Percentiles rank a stretch among this genome's conserved stretches.
Evolutionary conservation across 176 grass and related monocot genomes (phyloP).

Genomic region (Zoysia pacifica): DNA sequence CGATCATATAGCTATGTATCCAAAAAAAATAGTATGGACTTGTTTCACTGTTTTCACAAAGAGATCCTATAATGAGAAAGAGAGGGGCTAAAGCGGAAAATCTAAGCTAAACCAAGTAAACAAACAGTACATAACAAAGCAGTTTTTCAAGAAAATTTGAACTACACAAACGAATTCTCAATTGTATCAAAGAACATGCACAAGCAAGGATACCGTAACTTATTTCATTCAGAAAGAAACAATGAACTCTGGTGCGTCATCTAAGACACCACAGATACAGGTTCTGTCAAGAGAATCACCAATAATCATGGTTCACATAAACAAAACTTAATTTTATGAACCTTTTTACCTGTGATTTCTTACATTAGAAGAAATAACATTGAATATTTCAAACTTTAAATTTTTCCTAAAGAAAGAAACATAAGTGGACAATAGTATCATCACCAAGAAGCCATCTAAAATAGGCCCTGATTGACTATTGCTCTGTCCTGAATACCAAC

Average conservation of each 20-base stretch:
- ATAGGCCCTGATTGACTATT: not conserved
- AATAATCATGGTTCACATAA: not conserved
- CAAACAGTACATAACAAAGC: not conserved
- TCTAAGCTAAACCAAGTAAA: not conserved
- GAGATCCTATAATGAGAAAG: not conserved
- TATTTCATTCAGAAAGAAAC: not conserved
- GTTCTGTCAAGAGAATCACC: not conserved
- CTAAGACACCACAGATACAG: not conserved
- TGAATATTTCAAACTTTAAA: not conserved
- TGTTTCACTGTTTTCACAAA: not conserved
- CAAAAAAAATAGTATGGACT: not conserved
- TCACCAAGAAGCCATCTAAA: conserved; percentile 4
- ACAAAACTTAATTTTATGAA: not conserved
- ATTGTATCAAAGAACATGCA: not conserved
- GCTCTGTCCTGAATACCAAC: not conserved
- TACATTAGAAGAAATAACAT: not conserved
- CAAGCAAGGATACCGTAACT: not conserved
- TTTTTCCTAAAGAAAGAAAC: not conserved
- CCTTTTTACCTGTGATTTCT: not conserved
- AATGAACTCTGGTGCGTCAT: not conserved
- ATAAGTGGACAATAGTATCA: not conserved
- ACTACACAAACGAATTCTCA: not conserved
- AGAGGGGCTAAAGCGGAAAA: not conserved
- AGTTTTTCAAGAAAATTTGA: not conserved
- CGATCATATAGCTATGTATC: not conserved